These are phyloP conservation scores for Neurospora intermedia DNA, from an alignment of 495 filamentous ascomycete species.

Conservation along the genomic window DNA sequence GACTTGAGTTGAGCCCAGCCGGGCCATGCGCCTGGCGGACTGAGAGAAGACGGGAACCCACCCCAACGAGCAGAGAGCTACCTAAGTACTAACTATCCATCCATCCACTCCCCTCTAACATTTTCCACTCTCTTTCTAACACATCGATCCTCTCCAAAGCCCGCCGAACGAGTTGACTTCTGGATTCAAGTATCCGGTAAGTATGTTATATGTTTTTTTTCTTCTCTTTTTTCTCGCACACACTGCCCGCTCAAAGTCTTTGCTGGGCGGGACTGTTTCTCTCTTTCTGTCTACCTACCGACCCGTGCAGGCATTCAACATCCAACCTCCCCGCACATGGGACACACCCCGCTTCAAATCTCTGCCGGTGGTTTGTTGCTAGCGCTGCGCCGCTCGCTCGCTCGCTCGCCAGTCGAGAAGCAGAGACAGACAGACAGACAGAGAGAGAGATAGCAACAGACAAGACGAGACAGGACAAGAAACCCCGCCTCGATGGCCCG, in stretches of 20 bases:
- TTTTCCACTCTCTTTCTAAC: neutral
- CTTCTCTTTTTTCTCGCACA: neutral
- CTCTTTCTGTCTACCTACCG: slow-evolving; percentile 6
- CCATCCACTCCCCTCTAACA: neutral
- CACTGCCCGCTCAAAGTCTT: neutral
- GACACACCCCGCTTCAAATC: neutral
- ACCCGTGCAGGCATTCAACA: neutral
- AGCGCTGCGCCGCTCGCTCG: neutral
- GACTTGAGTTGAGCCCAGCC: neutral
- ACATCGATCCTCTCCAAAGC: neutral
- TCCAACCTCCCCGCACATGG: neutral
- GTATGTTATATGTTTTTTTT: neutral
- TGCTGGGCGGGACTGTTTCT: slow-evolving; percentile 9
- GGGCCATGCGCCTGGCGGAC: neutral
- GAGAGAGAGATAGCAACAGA: neutral
- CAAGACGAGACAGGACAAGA: neutral
- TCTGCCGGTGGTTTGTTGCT: neutral
- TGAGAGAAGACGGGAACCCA: neutral
- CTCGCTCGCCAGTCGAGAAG: neutral
- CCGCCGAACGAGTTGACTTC: neutral
- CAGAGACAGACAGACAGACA: neutral
- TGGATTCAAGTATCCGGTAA: neutral
- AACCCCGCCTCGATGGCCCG: neutral
- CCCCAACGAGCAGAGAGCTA: neutral
- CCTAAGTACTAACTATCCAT: neutral